Evolutionary conservation across 176 grass and related monocot species (phyloP), one percentile per base, ranked within the genome.

Genomic region (Paspalum vaginatum): DNA sequence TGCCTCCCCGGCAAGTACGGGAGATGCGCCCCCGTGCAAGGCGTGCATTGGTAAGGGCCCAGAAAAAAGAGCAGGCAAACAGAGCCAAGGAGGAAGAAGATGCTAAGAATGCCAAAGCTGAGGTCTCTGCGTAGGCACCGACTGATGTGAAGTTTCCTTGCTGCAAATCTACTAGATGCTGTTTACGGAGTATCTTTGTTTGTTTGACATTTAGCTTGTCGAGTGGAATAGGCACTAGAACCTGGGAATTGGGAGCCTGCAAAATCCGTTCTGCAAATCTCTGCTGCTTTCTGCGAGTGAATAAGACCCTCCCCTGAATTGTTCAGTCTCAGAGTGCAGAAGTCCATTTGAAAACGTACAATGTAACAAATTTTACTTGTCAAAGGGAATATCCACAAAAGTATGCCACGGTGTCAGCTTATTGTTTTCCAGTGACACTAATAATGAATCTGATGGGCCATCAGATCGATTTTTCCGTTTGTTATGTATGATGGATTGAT

Each of bases 11-110:
- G 13, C 84, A 93, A 42, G 90, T 95, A 11, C 79, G 96, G 0
- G 96, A 99, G 82, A 91, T 99, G 90, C 86, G 96, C 0, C 96
- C 96, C 32, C 81, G 92, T 32, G 93, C 88, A 54, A 91, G 91
- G 58, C 90, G 96, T 14, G 96, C 90, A 2, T 59, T 99, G 55
- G 46, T 95, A 52, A 79, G 96, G 74, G 93, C 96, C 0, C 96
- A 99, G 87, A 99, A 93, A 56, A 99, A 99, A 27, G 90, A 95
- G 58, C 93, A 95, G 65, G 91, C 65, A 67, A 91, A 72, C 55
- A 80, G 74, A 20, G 62, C 77, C 80, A 91, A 91, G 80, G 90
- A 83, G 11, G 84, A 87, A 68, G 81, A 72, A 20, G 57, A 83
- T 60, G 80, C 52, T 14, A 94, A 81, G 76, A 80, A 68, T 9